phyloP scores from a whole-genome alignment of 306 rosid genomes.

The Fagus sylvatica region DNA sequence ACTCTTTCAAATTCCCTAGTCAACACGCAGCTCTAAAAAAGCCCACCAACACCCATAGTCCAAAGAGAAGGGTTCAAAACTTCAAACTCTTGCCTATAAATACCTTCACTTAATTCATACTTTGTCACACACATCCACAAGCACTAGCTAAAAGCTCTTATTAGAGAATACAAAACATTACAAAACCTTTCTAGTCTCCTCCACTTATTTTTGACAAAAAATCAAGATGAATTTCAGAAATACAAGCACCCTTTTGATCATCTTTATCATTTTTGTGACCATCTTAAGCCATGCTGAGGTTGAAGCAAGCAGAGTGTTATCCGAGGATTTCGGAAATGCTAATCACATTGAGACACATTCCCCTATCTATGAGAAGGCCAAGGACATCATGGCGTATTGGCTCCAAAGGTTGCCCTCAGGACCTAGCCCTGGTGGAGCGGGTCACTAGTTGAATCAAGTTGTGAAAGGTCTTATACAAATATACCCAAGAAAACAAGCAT shows the following conservation, averaged over 20 bases:
- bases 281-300: slow-evolving; percentile 21
- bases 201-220: too few relatives aligned
- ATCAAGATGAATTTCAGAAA: slow-evolving; percentile 28
- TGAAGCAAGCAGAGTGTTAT: slow-evolving; percentile 33
- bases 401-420: slow-evolving; percentile 33
- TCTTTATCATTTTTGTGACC: slow-evolving; percentile 1
- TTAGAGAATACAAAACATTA: neutral
- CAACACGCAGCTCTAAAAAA: slow-evolving; percentile 22
- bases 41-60: neutral
- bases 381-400: slow-evolving; percentile 30
- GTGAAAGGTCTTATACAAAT: neutral
- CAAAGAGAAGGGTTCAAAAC: neutral
- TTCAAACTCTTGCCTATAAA: slow-evolving; percentile 9
- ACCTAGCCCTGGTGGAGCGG: slow-evolving; percentile 33
- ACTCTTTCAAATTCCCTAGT: slow-evolving; percentile 4
- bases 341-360: slow-evolving; percentile 27
- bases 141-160: neutral
- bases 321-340: slow-evolving; percentile 26
- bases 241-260: slow-evolving; percentile 9
- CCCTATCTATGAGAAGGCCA: slow-evolving; percentile 21
- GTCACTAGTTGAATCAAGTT: slow-evolving; percentile 19
- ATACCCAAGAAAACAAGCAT: neutral
- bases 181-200: neutral
- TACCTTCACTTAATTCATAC: neutral
- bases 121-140: neutral